Evolutionary conservation across 1,284 basidiomycete species (phyloP).

Genomic region (Cerrena zonata): DNA sequence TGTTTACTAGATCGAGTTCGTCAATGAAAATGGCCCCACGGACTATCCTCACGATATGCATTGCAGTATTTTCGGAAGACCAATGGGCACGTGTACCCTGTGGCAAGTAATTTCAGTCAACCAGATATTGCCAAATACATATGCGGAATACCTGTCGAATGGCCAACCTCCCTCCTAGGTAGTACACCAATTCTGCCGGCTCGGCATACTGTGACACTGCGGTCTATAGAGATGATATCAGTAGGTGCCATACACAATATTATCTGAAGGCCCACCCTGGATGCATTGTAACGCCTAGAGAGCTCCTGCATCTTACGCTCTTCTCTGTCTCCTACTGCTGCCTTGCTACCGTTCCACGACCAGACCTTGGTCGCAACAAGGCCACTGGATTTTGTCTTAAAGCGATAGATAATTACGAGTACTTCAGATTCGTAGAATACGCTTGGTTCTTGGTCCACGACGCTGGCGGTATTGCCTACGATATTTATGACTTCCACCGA

Average conservation of each 20-base stretch:
- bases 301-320: slow-evolving; percentile 63
- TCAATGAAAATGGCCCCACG: slow-evolving; percentile 57
- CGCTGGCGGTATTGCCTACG: slow-evolving; percentile 41
- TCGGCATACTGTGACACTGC: slow-evolving; percentile 55
- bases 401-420: slow-evolving; percentile 61
- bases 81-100: slow-evolving; percentile 68
- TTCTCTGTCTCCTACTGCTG: slow-evolving; percentile 49
- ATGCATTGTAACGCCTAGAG: slow-evolving; percentile 63
- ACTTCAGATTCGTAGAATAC: slow-evolving; percentile 71
- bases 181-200: slow-evolving; percentile 51
- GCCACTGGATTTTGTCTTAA: slow-evolving; percentile 57
- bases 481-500: slow-evolving; percentile 67
- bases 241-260: not conserved
- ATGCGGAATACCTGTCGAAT: slow-evolving; percentile 55
- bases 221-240: slow-evolving; percentile 31
- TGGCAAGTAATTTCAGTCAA: slow-evolving; percentile 7
- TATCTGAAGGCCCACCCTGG: slow-evolving; percentile 37
- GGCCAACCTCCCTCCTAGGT: slow-evolving; percentile 61
- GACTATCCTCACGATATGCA: slow-evolving; percentile 61
- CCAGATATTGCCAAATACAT: not conserved
- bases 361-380: slow-evolving; percentile 65
- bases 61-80: slow-evolving; percentile 71
- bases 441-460: slow-evolving; percentile 38
- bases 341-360: slow-evolving; percentile 63
- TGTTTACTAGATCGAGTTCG: slow-evolving; percentile 64